A percentile compares a stretch with the other conserved stretches of the same genome.
Evolutionary conservation across 148 eudicot species (phyloP).

Genomic region (Beta vulgaris): DNA sequence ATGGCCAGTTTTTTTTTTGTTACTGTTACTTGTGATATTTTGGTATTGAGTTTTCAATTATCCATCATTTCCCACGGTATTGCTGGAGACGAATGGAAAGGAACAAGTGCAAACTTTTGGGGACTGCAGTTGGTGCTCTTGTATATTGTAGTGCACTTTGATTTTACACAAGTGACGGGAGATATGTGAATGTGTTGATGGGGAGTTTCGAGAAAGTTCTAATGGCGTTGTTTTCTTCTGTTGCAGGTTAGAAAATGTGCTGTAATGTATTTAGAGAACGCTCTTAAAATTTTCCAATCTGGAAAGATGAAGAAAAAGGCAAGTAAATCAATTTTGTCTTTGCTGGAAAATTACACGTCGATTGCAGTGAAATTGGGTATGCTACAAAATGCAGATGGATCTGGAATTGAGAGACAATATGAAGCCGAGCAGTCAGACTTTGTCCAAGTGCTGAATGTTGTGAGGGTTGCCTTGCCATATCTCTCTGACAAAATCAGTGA

Average conservation of each 20-base stretch:
- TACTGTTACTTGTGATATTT: no score
- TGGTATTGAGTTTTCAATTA: neutral
- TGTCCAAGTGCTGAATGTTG: slow-evolving; percentile 57
- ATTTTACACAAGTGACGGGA: neutral
- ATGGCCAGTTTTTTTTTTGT: no score
- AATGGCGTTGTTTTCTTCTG: slow-evolving; percentile 1
- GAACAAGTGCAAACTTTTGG: neutral
- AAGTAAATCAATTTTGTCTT: slow-evolving; percentile 47
- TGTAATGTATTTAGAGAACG: slow-evolving; percentile 54
- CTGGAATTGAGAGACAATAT: slow-evolving; percentile 32
- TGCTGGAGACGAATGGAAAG: neutral
- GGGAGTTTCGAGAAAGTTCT: neutral
- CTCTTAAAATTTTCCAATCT: slow-evolving; percentile 51
- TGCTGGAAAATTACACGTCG: slow-evolving; percentile 51
- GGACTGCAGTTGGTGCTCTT: neutral
- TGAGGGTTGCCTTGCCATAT: slow-evolving; percentile 58
- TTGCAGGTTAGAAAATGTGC: slow-evolving; percentile 87
- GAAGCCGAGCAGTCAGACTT: slow-evolving; percentile 58
- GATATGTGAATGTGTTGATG: neutral
- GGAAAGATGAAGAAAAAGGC: slow-evolving; percentile 46
- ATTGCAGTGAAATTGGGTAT: slow-evolving; percentile 37
- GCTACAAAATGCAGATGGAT: slow-evolving; percentile 25
- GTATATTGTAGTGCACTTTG: neutral
- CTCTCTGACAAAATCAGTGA: slow-evolving; percentile 41
- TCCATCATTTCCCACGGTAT: neutral